Base-by-base conservation (phyloP, 1,284 basidiomycete genomes). In the Hypsizygus ulmarius region DNA sequence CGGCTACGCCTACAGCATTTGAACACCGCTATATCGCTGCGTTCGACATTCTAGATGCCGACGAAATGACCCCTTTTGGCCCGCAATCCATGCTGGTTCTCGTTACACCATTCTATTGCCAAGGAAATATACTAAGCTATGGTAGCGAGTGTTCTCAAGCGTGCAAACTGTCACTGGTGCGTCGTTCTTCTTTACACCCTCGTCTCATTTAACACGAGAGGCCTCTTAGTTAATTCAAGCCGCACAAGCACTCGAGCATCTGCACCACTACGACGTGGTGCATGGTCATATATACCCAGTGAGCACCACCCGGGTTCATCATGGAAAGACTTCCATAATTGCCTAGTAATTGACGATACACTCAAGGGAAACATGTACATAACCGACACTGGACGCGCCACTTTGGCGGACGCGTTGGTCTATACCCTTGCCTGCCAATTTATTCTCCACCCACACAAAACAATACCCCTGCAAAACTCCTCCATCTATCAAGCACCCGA, bases 241-340 rank as follows among this genome's bases (percentile, higher is more conserved):
- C 8, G 44, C 54, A 6, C 12, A 51, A 28, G 54, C 46, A 6
- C 9, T 55, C 3, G 37, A 41, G 32, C 36, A 55, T 29, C 40
- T 52, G 12, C 54, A 55, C 25, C 6, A n/a, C 4, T 37, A 51
- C 41, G 27, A 41, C 15, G 16, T 48, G 2, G 43, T 51, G 1
- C 54, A 55, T 27, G 54, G 54, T 1, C 51, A 55, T 33, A 28
- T 55, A 35, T 36, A 55, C 21, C 51, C 51, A n/a, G 54, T 55
- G 39, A 16, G 43, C 34, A 29, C n/a, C 16, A 5, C 7, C 38
- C 8, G n/a, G 21, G 3, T 25, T 16, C 18, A 25, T 8, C 9
- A 12, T 14, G 3, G 5, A 11, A 43, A 15, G 8, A 9, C 16
- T 12, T 39, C 27, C 27, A n/a, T 19, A 19, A 28, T 5, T n/a